Conservation (phyloP, 495 filamentous ascomycete species). For the Aspergillus incahuasiensis region DNA sequence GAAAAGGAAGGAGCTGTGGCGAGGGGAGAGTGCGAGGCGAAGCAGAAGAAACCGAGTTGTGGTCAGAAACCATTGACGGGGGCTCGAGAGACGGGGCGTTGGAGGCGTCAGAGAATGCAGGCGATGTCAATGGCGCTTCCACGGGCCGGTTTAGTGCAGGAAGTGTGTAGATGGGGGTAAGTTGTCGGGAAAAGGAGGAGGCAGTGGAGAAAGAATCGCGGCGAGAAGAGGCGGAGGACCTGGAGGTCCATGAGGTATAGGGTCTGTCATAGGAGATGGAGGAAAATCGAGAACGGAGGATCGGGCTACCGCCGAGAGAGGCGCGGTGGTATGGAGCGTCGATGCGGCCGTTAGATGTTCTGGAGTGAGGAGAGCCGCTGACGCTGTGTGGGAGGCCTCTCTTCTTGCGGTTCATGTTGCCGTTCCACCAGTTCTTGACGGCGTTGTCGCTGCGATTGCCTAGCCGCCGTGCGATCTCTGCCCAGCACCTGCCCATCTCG, state of each 20-base stretch:
- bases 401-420: conserved; percentile 75
- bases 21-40: conserved; percentile 46
- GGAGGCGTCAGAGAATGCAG: conserved; percentile 58
- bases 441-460: conserved; percentile 93
- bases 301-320: conserved; percentile 28
- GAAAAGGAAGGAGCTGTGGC: conserved; percentile 39
- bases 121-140: conserved; percentile 66
- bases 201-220: conserved; percentile 28
- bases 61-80: conserved; percentile 69
- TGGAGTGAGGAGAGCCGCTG: conserved; percentile 23
- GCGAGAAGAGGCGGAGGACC: conserved; percentile 23
- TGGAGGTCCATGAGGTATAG: conserved; percentile 28
- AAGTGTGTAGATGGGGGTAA: conserved; percentile 44
- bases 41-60: conserved; percentile 57
- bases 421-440: conserved; percentile 99
- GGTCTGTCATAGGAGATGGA: conserved; percentile 21
- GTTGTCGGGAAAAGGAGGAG: conserved; percentile 32
- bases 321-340: conserved; percentile 40
- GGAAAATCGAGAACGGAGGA: conserved; percentile 29
- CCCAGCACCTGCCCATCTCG: conserved; percentile 88
- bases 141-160: conserved; percentile 44
- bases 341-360: conserved; percentile 38
- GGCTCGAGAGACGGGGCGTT: conserved; percentile 58
- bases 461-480: conserved; percentile 84
- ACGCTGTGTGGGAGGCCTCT: conserved; percentile 39